Conservation (phyloP, 148 eudicot species). For the Simmondsia chinensis region DNA sequence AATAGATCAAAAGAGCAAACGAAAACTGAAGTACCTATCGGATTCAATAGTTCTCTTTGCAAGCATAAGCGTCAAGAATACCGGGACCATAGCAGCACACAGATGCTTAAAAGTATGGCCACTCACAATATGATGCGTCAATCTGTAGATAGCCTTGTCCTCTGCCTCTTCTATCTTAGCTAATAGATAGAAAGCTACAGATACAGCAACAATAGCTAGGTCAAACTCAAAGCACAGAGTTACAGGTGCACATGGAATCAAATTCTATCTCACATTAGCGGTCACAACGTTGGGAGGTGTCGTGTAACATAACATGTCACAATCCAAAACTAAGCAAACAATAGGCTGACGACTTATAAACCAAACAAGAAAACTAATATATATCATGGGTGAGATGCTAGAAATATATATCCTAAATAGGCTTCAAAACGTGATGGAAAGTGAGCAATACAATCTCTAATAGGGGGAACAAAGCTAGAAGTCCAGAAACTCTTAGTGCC, state of each 20-base stretch:
- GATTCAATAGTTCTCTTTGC: constrained; percentile 61
- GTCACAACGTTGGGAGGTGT: no score
- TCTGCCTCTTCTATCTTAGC: constrained; percentile 96
- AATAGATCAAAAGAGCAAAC: background rate
- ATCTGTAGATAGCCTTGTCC: constrained; percentile 66
- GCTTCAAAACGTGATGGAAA: no score
- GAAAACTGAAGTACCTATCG: constrained; percentile 45
- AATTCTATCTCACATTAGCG: background rate
- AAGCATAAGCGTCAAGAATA: constrained; percentile 86
- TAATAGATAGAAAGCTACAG: constrained; percentile 76
- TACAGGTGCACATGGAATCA: background rate
- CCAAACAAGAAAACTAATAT: no score
- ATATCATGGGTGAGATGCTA: no score
- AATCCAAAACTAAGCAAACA: no score
- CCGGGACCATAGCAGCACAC: constrained; percentile 88
- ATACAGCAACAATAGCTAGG: constrained; percentile 1
- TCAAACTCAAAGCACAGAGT: background rate
- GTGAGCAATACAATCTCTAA: no score
- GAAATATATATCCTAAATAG: no score
- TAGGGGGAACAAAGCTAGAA: no score
- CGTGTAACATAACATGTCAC: no score
- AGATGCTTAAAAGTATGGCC: constrained; percentile 95
- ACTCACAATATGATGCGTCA: constrained; percentile 72
- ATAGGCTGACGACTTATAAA: no score
- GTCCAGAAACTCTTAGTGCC: no score